A percentile compares a stretch with the other conserved stretches of the same genome.
Evolutionary conservation across 768 basidiomycete genomes (phyloP).

Genomic region (Boletus edulis): DNA sequence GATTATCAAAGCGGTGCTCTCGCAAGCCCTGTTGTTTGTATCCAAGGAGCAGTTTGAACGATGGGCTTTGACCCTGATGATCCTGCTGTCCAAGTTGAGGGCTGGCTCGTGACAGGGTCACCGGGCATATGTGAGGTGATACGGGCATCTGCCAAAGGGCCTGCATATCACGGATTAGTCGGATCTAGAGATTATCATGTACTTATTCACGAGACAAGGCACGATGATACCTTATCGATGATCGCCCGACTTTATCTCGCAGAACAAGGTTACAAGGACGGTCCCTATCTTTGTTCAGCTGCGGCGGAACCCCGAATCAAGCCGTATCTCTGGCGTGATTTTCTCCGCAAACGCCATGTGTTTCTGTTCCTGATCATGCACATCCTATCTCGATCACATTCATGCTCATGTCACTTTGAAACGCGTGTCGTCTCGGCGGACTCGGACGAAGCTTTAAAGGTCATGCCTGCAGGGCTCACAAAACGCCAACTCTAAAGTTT

Average conservation of each 20-base stretch:
- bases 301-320: neutral
- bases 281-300: no score
- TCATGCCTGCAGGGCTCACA: no score
- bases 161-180: neutral
- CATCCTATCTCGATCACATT: no score
- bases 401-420: no score
- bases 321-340: neutral
- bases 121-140: neutral
- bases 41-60: conserved; percentile 97
- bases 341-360: neutral
- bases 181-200: neutral
- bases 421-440: no score
- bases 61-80: conserved; percentile 74
- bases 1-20: conserved; percentile 91
- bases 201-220: no score
- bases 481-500: no score
- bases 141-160: neutral
- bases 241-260: no score
- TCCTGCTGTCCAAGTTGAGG: conserved; percentile 41
- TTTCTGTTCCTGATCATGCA: neutral
- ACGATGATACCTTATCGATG: no score
- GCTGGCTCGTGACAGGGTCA: conserved; percentile 3
- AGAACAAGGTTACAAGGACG: no score
- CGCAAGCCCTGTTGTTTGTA: conserved; percentile 94
- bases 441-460: no score